Evolutionary conservation across 106 monocot genomes (phyloP), one percentile per base, ranked within the genome.

Genomic region (Dendrobium huoshanense): DNA sequence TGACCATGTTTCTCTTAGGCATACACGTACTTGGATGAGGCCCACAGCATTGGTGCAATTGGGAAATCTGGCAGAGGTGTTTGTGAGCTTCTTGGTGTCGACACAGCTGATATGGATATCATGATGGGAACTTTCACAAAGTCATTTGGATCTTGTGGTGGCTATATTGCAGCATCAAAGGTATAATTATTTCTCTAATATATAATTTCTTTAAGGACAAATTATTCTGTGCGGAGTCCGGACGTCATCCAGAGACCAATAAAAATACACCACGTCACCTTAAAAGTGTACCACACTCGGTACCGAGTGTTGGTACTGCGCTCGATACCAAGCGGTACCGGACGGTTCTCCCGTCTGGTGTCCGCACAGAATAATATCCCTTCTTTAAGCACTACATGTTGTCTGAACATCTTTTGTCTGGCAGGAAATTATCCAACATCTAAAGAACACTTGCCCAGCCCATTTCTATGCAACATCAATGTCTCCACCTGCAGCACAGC

Each of bases 91-190:
- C 77, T 93, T 58, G 90, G 93, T 40, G 93, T 93, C 8, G 82
- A 93, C 73, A 85, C 93, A 48, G 87, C 93, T 78, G 90, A 93
- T 84, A 81, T 93, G 56, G 93, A 93, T 80, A 87, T 93, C 45
- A 93, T 93, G 93, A 93, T 93, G 93, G 93, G 93, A 67, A 93
- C 93, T 70, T 93, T 93, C 75, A 93, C 93, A 41, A 93, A 93
- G 73, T 91, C 90, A 64, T 93, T 93, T 87, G 93, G 93, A 47
- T 93, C 93, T 55, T 93, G 93, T 84, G 93, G 93, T 70, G 93
- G 93, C 19, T 93, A 93, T 81, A 93, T 93, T 82, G 93, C 90
- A 44, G 93, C 93, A 87, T 91, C 93, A 58, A 91, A 91, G 90
- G 93, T 93, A 7, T 54, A 51, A 61, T 37, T 75, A 9, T 54